phyloP scores from a whole-genome alignment of 2,329 filamentous ascomycete species.

The Helminthosporium solani region DNA sequence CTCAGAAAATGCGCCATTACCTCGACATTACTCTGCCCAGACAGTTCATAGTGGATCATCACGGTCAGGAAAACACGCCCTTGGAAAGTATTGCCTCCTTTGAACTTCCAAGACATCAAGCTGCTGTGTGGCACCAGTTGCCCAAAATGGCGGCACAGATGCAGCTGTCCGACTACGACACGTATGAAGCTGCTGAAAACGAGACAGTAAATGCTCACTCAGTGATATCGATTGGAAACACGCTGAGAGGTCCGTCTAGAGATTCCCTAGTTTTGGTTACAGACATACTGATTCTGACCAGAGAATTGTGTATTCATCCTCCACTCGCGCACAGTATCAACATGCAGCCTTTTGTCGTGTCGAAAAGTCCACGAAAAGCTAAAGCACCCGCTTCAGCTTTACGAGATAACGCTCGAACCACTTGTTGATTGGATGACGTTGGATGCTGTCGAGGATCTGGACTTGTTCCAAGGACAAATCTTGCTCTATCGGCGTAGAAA shows the following conservation, averaged over 20 bases:
- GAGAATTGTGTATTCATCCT: not conserved
- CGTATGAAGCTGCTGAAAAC: not conserved
- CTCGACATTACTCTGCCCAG: not conserved
- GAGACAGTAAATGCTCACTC: not conserved
- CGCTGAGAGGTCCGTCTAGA: not conserved
- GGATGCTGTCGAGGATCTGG: not conserved
- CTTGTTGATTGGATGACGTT: conserved; percentile 8
- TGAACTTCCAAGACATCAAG: conserved; percentile 8
- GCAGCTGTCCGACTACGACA: not conserved
- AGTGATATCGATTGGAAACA: not conserved
- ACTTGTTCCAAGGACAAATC: not conserved
- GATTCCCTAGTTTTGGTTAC: not conserved
- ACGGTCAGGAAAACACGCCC: not conserved
- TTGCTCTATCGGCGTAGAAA: conserved; percentile 9
- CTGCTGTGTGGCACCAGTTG: conserved; percentile 7
- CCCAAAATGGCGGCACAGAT: not conserved
- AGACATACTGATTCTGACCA: not conserved
- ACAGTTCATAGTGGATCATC: conserved; percentile 7
- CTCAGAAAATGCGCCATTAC: conserved; percentile 1
- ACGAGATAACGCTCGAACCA: conserved; percentile 5
- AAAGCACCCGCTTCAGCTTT: not conserved
- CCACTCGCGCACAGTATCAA: not conserved
- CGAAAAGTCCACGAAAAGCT: not conserved
- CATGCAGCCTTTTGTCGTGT: conserved; percentile 3
- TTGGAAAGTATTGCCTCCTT: not conserved